Evolutionary conservation across 2,329 filamentous ascomycete species (phyloP).

Genomic region (Aspergillus carbonarius): DNA sequence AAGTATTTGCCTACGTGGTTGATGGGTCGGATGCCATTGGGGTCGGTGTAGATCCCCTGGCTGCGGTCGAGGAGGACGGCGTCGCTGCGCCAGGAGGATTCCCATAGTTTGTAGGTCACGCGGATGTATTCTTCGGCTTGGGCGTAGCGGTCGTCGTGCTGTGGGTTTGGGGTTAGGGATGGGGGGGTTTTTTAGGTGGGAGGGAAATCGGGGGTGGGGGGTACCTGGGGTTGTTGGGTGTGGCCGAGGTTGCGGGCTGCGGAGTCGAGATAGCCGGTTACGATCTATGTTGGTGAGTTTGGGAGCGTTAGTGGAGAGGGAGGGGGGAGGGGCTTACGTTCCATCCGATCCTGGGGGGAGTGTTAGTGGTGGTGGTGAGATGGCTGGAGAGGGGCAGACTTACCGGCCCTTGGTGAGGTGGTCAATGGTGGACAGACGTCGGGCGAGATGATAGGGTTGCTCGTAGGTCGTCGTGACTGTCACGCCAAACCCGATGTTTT

Average conservation of each 20-base stretch:
- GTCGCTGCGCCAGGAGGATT: slow-evolving; percentile 67
- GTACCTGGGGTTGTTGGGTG: slow-evolving; percentile 51
- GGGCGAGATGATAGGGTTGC: slow-evolving; percentile 65
- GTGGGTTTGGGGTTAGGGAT: neutral
- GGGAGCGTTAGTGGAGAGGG: neutral
- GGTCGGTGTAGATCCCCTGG: slow-evolving; percentile 60
- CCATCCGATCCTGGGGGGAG: slow-evolving; percentile 53
- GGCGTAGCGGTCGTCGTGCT: slow-evolving; percentile 66
- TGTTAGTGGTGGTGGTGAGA: neutral
- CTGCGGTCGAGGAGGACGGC: slow-evolving; percentile 62
- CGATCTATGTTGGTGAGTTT: slow-evolving; percentile 46
- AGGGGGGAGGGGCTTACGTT: slow-evolving; percentile 41
- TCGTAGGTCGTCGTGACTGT: slow-evolving; percentile 69
- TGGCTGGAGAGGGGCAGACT: slow-evolving; percentile 11
- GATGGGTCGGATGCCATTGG: slow-evolving; percentile 61
- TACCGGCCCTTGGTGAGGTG: slow-evolving; percentile 64
- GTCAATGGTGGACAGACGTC: slow-evolving; percentile 65
- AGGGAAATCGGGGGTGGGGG: too few relatives aligned
- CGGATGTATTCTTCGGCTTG: slow-evolving; percentile 64
- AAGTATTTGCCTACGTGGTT: slow-evolving; percentile 66
- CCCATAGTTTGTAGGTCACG: slow-evolving; percentile 66
- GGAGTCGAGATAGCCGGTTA: slow-evolving; percentile 67
- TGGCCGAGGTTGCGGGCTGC: slow-evolving; percentile 64
- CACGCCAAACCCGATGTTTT: slow-evolving; percentile 67
- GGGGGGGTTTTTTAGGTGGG: too few relatives aligned